These are phyloP conservation scores for Penicillium sp. DNA, from an alignment of 2,329 filamentous ascomycete genomes.

Conservation along the genomic window DNA sequence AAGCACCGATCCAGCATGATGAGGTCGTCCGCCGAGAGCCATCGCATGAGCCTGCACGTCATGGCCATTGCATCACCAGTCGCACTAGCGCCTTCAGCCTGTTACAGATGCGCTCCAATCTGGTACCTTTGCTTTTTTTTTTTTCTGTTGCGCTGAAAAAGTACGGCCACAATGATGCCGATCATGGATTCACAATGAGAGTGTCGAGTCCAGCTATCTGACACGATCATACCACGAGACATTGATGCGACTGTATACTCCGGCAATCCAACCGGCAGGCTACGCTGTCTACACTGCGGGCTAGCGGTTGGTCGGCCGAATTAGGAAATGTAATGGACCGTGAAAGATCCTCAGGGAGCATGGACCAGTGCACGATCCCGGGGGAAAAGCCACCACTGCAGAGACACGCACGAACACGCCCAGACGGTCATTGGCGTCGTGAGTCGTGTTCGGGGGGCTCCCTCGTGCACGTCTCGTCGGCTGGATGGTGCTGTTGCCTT, in stretches of 20 bases:
- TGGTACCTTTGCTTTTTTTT: conserved; percentile 2
- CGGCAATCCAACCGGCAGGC: no score
- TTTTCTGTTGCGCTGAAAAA: no score
- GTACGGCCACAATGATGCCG: conserved; percentile 10
- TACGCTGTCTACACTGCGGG: no score
- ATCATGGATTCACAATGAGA: no score
- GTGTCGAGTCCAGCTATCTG: no score
- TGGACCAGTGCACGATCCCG: neutral
- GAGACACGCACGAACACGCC: no score
- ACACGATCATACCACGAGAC: neutral
- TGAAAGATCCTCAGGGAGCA: neutral
- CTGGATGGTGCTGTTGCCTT: conserved; percentile 3
- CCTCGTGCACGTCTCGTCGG: conserved; percentile 11
- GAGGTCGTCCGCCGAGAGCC: no score
- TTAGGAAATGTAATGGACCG: conserved; percentile 12
- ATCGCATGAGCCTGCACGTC: conserved; percentile 3
- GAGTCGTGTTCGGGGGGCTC: conserved; percentile 12
- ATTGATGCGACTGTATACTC: no score
- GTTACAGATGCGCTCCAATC: neutral
- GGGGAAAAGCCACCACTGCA: no score
- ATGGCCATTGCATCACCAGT: conserved; percentile 4
- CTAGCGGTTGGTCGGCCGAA: conserved; percentile 1
- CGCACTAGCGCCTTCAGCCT: no score
- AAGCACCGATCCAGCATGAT: no score
- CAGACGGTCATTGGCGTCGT: no score